A percentile compares a stretch with the other conserved stretches of the same genome.
Evolutionary conservation across 2,329 filamentous ascomycete species (phyloP).

Genomic region (Arachnomyces sp.): DNA sequence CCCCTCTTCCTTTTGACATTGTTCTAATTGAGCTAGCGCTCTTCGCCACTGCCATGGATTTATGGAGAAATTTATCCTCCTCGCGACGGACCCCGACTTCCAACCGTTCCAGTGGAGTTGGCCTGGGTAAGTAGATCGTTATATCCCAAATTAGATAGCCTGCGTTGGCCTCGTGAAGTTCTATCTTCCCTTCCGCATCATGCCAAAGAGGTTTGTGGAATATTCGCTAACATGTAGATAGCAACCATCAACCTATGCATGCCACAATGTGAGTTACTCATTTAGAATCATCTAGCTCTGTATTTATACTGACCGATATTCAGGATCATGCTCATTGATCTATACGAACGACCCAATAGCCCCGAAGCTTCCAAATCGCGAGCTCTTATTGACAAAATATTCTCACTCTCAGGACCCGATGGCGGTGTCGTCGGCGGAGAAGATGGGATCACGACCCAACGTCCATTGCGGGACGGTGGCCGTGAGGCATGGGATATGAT

Average conservation of each 20-base stretch:
- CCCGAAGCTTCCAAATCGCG: conserved; percentile 37
- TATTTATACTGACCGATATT: background rate
- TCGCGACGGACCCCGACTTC: conserved; percentile 39
- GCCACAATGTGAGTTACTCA: conserved; percentile 28
- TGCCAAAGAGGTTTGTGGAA: no score
- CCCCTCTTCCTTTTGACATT: background rate
- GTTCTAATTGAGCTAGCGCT: conserved; percentile 24
- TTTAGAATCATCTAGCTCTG: background rate
- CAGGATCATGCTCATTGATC: conserved; percentile 42
- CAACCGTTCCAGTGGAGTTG: conserved; percentile 43
- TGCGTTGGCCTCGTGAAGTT: no score
- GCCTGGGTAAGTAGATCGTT: conserved; percentile 32
- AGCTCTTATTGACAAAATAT: conserved; percentile 39
- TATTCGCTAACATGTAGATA: conserved; percentile 14
- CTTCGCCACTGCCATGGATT: conserved; percentile 41
- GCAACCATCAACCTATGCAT: conserved; percentile 38
- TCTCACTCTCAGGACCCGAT: conserved; percentile 37
- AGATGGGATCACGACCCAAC: conserved; percentile 35
- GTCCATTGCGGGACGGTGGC: conserved; percentile 40
- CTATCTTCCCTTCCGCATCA: no score
- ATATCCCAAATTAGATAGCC: no score
- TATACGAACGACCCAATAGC: conserved; percentile 39
- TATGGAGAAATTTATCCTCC: conserved; percentile 41
- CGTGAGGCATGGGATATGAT: conserved; percentile 43
- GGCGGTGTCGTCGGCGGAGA: conserved; percentile 39